These are phyloP conservation scores for Schizothecium vesticola DNA, from an alignment of 495 filamentous ascomycete genomes.

Conservation along the genomic window DNA sequence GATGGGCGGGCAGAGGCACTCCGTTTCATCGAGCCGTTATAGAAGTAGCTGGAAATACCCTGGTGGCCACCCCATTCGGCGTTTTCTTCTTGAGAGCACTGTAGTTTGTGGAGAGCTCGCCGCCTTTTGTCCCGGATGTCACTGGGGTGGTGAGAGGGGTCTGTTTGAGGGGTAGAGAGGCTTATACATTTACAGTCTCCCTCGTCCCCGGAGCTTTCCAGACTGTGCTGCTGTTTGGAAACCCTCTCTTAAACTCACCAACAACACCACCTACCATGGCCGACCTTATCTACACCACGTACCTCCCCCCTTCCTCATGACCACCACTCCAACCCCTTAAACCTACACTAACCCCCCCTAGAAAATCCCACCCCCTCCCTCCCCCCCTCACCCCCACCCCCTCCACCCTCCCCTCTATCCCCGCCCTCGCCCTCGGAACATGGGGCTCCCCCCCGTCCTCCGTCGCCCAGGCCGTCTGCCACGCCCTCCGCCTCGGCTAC, in stretches of 20 bases:
- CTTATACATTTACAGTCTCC: not conserved
- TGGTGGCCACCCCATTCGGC: too few species aligned
- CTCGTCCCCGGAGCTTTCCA: not conserved
- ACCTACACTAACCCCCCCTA: conserved; percentile 8
- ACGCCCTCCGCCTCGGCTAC: conserved; percentile 67
- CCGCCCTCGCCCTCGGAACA: conserved; percentile 75
- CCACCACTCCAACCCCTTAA: not conserved
- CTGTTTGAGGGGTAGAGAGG: too few species aligned
- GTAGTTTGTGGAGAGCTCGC: not conserved
- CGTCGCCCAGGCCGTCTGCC: conserved; percentile 57
- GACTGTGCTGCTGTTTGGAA: not conserved
- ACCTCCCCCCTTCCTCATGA: not conserved
- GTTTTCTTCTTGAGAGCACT: too few species aligned
- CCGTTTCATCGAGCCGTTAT: too few species aligned
- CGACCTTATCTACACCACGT: not conserved
- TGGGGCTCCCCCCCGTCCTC: conserved; percentile 61
- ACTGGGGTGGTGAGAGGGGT: not conserved
- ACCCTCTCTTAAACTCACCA: not conserved
- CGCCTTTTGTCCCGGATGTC: not conserved
- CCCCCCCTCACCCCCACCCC: conserved; percentile 68
- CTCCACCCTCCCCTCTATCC: conserved; percentile 75
- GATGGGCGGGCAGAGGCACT: too few species aligned
- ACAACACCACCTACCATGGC: not conserved
- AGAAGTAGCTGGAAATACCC: too few species aligned
- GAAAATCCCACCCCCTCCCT: conserved; percentile 70